phyloP scores from a whole-genome alignment of 176 grass and related monocot genomes.

The Panicum miliaceum region DNA sequence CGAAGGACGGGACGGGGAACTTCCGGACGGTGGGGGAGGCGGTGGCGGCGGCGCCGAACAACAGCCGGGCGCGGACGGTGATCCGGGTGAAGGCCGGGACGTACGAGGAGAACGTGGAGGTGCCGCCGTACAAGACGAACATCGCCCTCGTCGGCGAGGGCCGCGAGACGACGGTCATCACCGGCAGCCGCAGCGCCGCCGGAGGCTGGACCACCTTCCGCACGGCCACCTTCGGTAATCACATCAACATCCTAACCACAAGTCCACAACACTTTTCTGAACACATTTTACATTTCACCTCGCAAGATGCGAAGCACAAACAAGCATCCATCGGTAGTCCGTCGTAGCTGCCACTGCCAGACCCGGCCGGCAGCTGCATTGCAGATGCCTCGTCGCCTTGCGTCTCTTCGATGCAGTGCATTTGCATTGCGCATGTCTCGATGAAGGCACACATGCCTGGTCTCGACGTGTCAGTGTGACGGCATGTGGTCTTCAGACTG shows the following conservation, averaged over 20 bases:
- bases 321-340: neutral
- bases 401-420: neutral
- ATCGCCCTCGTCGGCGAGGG: constrained; percentile 63
- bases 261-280: neutral
- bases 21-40: constrained; percentile 72
- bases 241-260: neutral
- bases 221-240: constrained; percentile 70
- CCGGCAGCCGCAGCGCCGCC: constrained; percentile 60
- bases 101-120: constrained; percentile 89
- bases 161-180: constrained; percentile 64
- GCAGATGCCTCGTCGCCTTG: neutral
- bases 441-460: neutral
- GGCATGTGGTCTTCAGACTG: neutral
- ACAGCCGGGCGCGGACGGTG: constrained; percentile 58
- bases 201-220: constrained; percentile 79
- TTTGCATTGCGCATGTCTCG: neutral
- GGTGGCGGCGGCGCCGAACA: constrained; percentile 59
- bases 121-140: constrained; percentile 59
- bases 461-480: neutral
- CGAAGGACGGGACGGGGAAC: constrained; percentile 62
- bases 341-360: neutral
- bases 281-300: neutral
- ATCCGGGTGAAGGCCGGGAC: constrained; percentile 65
- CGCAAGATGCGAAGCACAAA: neutral
- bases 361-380: neutral